phyloP scores from a whole-genome alignment of 192 early-diverging fungal genomes.

The Lunasporangiospora selenospora region DNA sequence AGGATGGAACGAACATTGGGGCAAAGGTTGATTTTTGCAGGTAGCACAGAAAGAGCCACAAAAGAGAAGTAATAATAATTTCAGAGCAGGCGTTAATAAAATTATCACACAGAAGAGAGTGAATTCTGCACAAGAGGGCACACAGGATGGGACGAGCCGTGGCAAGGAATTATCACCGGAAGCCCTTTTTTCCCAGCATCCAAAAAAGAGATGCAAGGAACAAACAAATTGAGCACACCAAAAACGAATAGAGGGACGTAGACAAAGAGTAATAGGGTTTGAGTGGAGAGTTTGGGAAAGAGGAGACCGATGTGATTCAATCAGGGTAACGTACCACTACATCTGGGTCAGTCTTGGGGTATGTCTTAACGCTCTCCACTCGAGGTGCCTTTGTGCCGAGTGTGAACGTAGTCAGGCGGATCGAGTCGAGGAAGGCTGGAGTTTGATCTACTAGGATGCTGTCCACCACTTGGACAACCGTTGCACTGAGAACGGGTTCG shows the following conservation, averaged over 20 bases:
- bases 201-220: no score
- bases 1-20: no score
- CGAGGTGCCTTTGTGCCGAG: slow-evolving; percentile 79
- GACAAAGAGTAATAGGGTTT: no score
- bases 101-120: background rate
- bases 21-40: no score
- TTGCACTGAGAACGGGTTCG: slow-evolving; percentile 83
- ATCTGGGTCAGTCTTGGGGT: slow-evolving; percentile 77
- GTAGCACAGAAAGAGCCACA: no score
- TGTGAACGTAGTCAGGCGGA: slow-evolving; percentile 76
- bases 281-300: no score
- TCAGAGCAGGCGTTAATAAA: no score
- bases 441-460: slow-evolving; percentile 74
- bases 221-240: no score
- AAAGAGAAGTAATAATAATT: no score
- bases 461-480: slow-evolving; percentile 76
- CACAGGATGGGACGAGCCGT: background rate
- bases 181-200: no score
- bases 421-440: slow-evolving; percentile 82
- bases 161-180: background rate
- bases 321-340: slow-evolving; percentile 71
- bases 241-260: no score
- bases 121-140: background rate
- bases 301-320: no score
- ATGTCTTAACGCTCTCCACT: slow-evolving; percentile 74